Evolutionary conservation across 2,329 filamentous ascomycete genomes (phyloP), one percentile per base, ranked within the genome.

Genomic region (Rosellinia necatrix): DNA sequence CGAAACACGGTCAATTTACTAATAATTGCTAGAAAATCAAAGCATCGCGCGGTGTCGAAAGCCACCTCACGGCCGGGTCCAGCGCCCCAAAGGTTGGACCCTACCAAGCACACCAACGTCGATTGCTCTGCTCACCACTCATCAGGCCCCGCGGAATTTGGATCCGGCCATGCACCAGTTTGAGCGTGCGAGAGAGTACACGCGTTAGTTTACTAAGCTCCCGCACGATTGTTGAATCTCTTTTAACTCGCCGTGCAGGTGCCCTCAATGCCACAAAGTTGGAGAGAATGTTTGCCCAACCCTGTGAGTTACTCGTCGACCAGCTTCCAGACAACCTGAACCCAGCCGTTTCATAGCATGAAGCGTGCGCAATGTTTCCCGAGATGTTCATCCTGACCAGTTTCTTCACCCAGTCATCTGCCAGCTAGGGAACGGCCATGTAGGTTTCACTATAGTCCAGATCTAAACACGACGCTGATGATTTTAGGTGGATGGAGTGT

Each of bases 211-310:
- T n/a, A 9, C 10, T 4, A 4, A 38, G 15, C 7, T 8, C 4
- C n/a, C 12, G 12, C 12, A 30, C 24, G 15, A 19, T 22, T 30
- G 3, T 21, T 24, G 9, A 22, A 8, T 37, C 30, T 3, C 6
- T 12, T 38, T 30, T 44, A 15, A 24, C 49, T 52, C 5, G 37
- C 79, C 2, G 8, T 17, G 72, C 77, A 49, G 72, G 80, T 52
- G 80, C 81, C 6, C 73, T 83, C 62, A 82, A 91, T 83, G 92
- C 92, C 12, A 51, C 49, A 17, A 61, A 97, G 74, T 77, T 97
- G 59, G 91, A 96, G 76, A 89, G 92, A 66, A 93, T 97, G 89
- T 96, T 96, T 73, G 88, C 88, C 25, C 81, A 87, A 49, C 90
- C 90, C 43, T 83, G 61, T 64, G 38, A 58, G 62, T 60, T 19